Evolutionary conservation across 2,329 filamentous ascomycete genomes (phyloP).

Genomic region (Metarhizium sp.): DNA sequence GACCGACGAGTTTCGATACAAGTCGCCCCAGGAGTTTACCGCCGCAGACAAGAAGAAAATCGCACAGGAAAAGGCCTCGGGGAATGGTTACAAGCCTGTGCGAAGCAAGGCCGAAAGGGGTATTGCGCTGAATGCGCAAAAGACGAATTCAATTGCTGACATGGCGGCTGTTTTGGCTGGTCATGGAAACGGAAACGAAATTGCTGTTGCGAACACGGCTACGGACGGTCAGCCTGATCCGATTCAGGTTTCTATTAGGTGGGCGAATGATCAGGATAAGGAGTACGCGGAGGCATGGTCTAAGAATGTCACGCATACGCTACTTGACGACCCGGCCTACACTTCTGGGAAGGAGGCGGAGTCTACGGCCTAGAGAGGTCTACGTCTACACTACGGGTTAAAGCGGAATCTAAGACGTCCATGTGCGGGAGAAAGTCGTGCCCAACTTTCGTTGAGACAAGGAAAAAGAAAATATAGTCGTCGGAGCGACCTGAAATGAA

Average conservation of each 20-base stretch:
- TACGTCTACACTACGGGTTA: background rate
- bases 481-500: constrained; percentile 1
- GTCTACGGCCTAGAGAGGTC: background rate
- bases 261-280: constrained; percentile 39
- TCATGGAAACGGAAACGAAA: constrained; percentile 39
- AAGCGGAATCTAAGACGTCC: background rate
- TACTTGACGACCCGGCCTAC: constrained; percentile 21
- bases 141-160: constrained; percentile 53
- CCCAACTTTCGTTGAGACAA: background rate
- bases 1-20: constrained; percentile 38
- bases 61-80: constrained; percentile 18
- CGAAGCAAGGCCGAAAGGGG: constrained; percentile 37
- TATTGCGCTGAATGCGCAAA: constrained; percentile 47
- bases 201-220: constrained; percentile 19
- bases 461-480: background rate
- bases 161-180: constrained; percentile 49
- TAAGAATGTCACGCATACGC: constrained; percentile 41
- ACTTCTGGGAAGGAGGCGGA: background rate
- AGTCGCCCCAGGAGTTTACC: constrained; percentile 24
- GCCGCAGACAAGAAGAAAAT: constrained; percentile 24
- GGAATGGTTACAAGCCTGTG: constrained; percentile 21
- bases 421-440: background rate
- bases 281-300: constrained; percentile 40
- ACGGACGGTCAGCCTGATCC: constrained; percentile 18
- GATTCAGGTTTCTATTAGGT: constrained; percentile 37